Evolutionary conservation across 1,284 basidiomycete species (phyloP).

Genomic region (Leccinum pachyderme): DNA sequence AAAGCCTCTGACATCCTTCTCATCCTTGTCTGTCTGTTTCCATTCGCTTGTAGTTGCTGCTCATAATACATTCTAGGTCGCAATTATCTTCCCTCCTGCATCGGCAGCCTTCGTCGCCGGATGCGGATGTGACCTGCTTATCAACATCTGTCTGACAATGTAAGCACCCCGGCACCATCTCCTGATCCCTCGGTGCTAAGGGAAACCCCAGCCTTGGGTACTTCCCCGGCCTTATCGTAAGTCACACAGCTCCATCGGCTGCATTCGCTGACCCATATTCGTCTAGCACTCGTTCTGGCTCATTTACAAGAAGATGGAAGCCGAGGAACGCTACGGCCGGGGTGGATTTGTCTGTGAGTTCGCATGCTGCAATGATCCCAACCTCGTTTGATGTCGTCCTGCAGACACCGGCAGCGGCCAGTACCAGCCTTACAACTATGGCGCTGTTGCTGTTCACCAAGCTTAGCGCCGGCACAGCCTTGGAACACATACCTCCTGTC

Average conservation of each 20-base stretch:
- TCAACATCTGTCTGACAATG: constrained; percentile 72
- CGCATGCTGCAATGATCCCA: constrained; percentile 4
- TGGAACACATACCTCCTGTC: background rate
- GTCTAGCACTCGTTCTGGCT: constrained; percentile 61
- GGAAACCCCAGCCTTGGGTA: constrained; percentile 58
- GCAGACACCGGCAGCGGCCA: constrained; percentile 31
- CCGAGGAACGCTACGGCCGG: constrained; percentile 70
- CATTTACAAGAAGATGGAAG: constrained; percentile 75
- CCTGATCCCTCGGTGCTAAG: constrained; percentile 3
- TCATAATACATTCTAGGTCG: constrained; percentile 47
- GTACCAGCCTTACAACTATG: constrained; percentile 28
- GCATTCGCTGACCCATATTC: background rate
- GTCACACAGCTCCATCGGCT: constrained; percentile 16
- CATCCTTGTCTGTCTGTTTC: constrained; percentile 35
- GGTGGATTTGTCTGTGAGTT: constrained; percentile 63
- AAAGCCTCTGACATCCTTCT: constrained; percentile 35
- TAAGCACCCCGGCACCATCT: constrained; percentile 34
- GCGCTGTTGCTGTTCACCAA: constrained; percentile 20
- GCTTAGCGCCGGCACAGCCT: constrained; percentile 5
- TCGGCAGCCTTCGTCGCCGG: constrained; percentile 67
- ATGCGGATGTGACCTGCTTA: constrained; percentile 69
- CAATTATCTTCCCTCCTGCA: constrained; percentile 66
- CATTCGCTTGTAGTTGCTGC: background rate
- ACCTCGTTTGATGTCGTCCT: background rate
- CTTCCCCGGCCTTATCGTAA: constrained; percentile 67